phyloP scores from a whole-genome alignment of 192 early-diverging fungal genomes.

The Linnemannia elongata region DNA sequence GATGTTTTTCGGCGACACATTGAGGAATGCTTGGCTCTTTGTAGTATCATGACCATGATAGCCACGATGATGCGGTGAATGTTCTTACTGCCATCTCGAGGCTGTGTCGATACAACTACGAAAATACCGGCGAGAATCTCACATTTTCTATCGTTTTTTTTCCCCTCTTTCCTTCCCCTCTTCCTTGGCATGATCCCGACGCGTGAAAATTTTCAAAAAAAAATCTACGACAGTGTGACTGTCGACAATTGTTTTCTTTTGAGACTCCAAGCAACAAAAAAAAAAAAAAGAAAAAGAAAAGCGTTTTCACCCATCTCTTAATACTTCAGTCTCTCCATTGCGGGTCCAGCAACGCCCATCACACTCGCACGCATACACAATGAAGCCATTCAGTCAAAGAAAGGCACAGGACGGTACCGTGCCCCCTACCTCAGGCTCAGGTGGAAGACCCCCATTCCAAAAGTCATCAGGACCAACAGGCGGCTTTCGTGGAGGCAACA shows the following conservation, averaged over 20 bases:
- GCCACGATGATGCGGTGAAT: not conserved
- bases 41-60: not conserved
- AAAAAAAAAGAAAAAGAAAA: not conserved
- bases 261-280: not conserved
- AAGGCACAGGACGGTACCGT: not conserved
- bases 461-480: not conserved
- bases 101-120: no score
- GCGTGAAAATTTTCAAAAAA: not conserved
- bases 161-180: not conserved
- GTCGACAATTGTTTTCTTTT: slow-evolving; percentile 4
- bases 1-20: not conserved
- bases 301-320: not conserved
- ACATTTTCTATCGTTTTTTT: no score
- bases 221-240: not conserved
- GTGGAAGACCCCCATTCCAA: not conserved
- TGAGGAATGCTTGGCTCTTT: not conserved
- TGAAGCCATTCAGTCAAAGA: slow-evolving; percentile 1
- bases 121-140: no score
- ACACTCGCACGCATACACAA: not conserved
- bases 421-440: not conserved
- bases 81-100: no score
- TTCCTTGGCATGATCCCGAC: not conserved
- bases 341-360: not conserved
- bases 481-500: slow-evolving; percentile 13
- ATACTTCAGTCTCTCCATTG: not conserved